These are phyloP conservation scores for Chalciporus piperatus DNA, from an alignment of 768 basidiomycete genomes.

Conservation along the genomic window DNA sequence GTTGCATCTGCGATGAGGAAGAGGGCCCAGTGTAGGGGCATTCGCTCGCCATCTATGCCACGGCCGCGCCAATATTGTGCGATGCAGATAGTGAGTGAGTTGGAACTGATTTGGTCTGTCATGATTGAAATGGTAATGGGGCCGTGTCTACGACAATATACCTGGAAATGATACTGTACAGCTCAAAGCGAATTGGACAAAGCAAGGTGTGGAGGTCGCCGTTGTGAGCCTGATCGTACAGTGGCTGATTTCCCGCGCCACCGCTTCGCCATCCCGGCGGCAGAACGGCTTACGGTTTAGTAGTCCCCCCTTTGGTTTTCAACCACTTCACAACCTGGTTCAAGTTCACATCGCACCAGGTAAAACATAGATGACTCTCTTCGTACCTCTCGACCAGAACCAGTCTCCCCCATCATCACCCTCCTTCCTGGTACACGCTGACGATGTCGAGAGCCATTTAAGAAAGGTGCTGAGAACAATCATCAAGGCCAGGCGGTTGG, in stretches of 20 bases:
- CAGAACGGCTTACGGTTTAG: slow-evolving; percentile 13
- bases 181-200: slow-evolving; percentile 14
- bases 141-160: slow-evolving; percentile 5
- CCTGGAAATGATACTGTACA: slow-evolving; percentile 1
- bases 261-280: slow-evolving; percentile 9
- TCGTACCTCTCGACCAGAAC: slow-evolving; percentile 54
- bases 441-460: slow-evolving; percentile 46
- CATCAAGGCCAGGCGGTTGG: slow-evolving; percentile 75
- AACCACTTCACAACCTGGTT: slow-evolving; percentile 20
- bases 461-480: slow-evolving; percentile 61
- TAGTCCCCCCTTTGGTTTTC: slow-evolving; percentile 20
- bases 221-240: neutral
- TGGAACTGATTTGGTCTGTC: slow-evolving; percentile 10
- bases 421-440: slow-evolving; percentile 50
- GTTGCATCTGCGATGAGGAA: slow-evolving; percentile 28
- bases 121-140: slow-evolving; percentile 9
- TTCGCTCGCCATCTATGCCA: slow-evolving; percentile 16
- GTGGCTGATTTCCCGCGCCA: slow-evolving; percentile 31
- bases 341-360: slow-evolving; percentile 26
- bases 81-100: slow-evolving; percentile 25
- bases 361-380: slow-evolving; percentile 55
- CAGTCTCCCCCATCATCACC: slow-evolving; percentile 50
- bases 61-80: slow-evolving; percentile 31
- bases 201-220: slow-evolving; percentile 5
- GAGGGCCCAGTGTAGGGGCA: slow-evolving; percentile 31